phyloP scores from a whole-genome alignment of 2,329 filamentous ascomycete species.

The Domatiomyces globalis region DNA sequence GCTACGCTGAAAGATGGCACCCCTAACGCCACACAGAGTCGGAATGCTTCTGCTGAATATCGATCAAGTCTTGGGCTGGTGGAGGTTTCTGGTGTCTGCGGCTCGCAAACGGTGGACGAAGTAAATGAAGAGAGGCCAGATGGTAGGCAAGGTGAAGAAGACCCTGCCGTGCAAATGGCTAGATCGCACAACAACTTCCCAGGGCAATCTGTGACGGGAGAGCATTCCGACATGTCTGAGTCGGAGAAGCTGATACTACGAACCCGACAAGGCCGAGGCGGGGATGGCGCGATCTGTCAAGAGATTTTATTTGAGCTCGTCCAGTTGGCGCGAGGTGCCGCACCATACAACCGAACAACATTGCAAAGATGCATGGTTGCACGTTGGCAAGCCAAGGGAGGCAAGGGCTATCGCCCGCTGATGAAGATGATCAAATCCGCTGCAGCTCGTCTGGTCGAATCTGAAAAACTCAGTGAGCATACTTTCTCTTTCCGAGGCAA shows the following conservation, averaged over 20 bases:
- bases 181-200: not conserved
- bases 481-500: slow-evolving; percentile 37
- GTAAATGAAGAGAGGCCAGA: not conserved
- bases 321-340: slow-evolving; percentile 40
- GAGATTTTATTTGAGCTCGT: slow-evolving; percentile 43
- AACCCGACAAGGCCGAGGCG: slow-evolving; percentile 1
- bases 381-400: slow-evolving; percentile 35
- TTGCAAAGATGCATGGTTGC: slow-evolving; percentile 11
- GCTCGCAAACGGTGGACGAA: not conserved
- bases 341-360: slow-evolving; percentile 37
- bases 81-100: not conserved
- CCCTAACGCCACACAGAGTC: not conserved
- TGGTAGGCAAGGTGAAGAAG: not conserved
- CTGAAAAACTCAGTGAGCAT: slow-evolving; percentile 38
- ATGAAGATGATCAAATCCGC: slow-evolving; percentile 37
- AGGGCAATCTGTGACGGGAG: not conserved
- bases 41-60: not conserved
- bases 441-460: slow-evolving; percentile 36
- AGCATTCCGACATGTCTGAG: not conserved
- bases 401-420: slow-evolving; percentile 33
- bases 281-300: slow-evolving; percentile 16
- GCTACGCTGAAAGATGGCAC: not conserved
- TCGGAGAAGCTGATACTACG: not conserved
- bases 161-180: not conserved
- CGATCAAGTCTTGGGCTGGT: not conserved